These are phyloP conservation scores for Metarhizium robertsii DNA, from an alignment of 2,329 filamentous ascomycete species.

Conservation along the genomic window DNA sequence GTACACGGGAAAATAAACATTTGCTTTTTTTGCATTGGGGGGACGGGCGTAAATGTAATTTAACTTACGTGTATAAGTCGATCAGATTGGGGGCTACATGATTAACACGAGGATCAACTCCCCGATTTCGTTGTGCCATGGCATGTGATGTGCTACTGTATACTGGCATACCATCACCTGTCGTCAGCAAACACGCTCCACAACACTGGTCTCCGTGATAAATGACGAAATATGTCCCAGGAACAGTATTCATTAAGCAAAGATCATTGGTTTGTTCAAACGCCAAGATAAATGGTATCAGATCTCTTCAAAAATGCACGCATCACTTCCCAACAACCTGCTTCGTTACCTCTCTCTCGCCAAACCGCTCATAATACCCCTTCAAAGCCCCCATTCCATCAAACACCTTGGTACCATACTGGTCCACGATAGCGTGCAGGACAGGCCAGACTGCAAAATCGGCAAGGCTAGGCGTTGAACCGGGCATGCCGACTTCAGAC, in stretches of 20 bases:
- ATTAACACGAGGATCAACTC: constrained; percentile 8
- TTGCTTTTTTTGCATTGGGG: neutral
- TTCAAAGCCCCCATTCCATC: constrained; percentile 20
- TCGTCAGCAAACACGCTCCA: too few relatives aligned
- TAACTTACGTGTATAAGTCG: constrained; percentile 6
- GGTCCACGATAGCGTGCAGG: constrained; percentile 34
- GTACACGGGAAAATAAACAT: neutral
- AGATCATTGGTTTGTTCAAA: neutral
- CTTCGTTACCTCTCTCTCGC: constrained; percentile 12
- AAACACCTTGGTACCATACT: constrained; percentile 22
- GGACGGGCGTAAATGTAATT: constrained; percentile 5
- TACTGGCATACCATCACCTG: too few relatives aligned
- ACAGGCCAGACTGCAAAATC: constrained; percentile 52
- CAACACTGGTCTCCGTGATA: too few relatives aligned
- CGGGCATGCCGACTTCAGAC: neutral
- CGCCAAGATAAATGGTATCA: neutral
- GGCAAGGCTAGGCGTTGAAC: constrained; percentile 9
- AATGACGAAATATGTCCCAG: too few relatives aligned
- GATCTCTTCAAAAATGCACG: neutral
- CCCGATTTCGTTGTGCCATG: neutral
- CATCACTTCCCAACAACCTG: constrained; percentile 13
- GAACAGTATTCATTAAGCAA: neutral
- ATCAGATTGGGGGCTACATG: neutral
- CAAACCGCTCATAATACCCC: constrained; percentile 27
- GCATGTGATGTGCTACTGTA: neutral